Conservation (phyloP, 345 rosid species). For the Camelina hispida region DNA sequence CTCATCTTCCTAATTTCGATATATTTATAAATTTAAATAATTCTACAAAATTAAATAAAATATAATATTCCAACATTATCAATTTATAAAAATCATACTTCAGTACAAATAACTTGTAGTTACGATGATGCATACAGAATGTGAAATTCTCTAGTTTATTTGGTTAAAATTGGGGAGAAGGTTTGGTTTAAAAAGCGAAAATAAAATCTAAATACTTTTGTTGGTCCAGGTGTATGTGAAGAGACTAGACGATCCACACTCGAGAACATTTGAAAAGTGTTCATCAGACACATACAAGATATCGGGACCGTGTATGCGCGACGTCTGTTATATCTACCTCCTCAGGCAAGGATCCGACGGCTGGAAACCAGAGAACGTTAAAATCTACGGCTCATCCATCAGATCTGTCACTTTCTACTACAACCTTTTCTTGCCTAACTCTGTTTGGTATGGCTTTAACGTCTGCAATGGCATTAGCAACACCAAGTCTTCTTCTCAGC, state of each 20-base stretch:
- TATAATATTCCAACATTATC: no score
- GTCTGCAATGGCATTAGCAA: conserved; percentile 39
- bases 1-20: neutral
- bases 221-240: conserved; percentile 55
- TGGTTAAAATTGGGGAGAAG: neutral
- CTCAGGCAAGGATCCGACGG: conserved; percentile 67
- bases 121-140: neutral
- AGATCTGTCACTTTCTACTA: conserved; percentile 55
- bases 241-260: conserved; percentile 59
- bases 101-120: neutral
- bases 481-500: conserved; percentile 37
- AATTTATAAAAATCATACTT: no score
- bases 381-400: conserved; percentile 53
- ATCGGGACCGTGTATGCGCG: conserved; percentile 63
- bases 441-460: conserved; percentile 66
- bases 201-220: no score
- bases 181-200: neutral
- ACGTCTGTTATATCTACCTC: conserved; percentile 63
- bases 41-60: no score
- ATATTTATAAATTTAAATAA: no score
- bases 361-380: conserved; percentile 67
- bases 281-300: conserved; percentile 63
- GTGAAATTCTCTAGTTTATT: neutral
- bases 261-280: conserved; percentile 61
- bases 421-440: conserved; percentile 56